Percentiles rank a stretch among this genome's conserved stretches.
Evolutionary conservation across 352 stramenopile genomes (phyloP).

Genomic region (Pilasporangium apinafurcum): DNA sequence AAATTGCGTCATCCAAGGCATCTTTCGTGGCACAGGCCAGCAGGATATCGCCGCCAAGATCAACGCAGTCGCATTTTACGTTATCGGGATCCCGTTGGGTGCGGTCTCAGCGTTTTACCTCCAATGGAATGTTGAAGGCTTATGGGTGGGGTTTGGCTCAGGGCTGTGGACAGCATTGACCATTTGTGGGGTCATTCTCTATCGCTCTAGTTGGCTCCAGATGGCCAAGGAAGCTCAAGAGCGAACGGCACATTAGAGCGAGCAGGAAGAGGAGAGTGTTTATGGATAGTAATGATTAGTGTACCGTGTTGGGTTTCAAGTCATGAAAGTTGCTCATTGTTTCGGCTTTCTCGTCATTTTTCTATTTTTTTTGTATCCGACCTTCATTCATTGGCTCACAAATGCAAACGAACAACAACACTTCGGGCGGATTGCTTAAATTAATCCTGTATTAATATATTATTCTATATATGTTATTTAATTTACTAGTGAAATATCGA

Average conservation of each 20-base stretch:
- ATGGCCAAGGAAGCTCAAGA: slow-evolving; percentile 14
- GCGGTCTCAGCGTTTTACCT: slow-evolving; percentile 46
- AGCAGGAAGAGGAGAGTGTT: too few relatives aligned
- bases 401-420: too few relatives aligned
- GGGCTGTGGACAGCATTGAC: slow-evolving; percentile 24
- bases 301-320: too few relatives aligned
- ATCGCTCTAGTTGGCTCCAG: slow-evolving; percentile 13
- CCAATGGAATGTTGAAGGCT: slow-evolving; percentile 39
- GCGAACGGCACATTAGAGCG: slow-evolving; percentile 12
- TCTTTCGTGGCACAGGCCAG: slow-evolving; percentile 58
- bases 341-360: too few relatives aligned
- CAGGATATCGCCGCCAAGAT: slow-evolving; percentile 61
- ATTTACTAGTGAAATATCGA: too few relatives aligned
- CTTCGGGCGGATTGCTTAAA: too few relatives aligned
- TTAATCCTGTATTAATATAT: too few relatives aligned
- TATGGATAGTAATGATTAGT: too few relatives aligned
- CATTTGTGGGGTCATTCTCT: slow-evolving; percentile 7
- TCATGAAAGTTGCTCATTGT: too few relatives aligned
- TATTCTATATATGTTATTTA: too few relatives aligned
- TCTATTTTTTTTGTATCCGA: too few relatives aligned
- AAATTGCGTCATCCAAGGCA: slow-evolving; percentile 62
- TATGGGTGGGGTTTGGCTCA: slow-evolving; percentile 74
- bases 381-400: too few relatives aligned
- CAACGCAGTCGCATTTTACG: slow-evolving; percentile 74
- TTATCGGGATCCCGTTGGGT: slow-evolving; percentile 59